Evolutionary conservation across 2,329 filamentous ascomycete species (phyloP).

Genomic region (Lachnellula subtilissima): DNA sequence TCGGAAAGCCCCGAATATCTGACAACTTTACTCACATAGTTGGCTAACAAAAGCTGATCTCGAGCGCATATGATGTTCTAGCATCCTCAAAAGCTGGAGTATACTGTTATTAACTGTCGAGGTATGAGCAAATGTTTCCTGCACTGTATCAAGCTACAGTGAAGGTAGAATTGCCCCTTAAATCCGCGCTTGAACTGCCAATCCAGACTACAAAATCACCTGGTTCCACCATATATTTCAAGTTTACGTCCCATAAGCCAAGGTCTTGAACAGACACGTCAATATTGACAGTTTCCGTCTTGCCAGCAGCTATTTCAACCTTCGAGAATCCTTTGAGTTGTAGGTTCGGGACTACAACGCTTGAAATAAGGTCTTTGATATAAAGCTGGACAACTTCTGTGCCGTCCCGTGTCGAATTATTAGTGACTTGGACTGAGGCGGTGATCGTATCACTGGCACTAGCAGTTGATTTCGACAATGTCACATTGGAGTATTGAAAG

Average conservation of each 20-base stretch:
- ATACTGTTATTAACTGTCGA: not conserved
- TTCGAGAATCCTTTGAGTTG: constrained; percentile 70
- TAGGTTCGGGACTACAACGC: constrained; percentile 61
- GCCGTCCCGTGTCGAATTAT: constrained; percentile 50
- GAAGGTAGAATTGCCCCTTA: constrained; percentile 52
- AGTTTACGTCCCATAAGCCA: constrained; percentile 66
- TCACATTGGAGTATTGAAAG: constrained; percentile 49
- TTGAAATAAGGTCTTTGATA: constrained; percentile 43
- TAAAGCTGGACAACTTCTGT: constrained; percentile 55
- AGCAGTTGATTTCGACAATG: constrained; percentile 35
- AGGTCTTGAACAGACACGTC: constrained; percentile 59
- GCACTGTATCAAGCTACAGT: constrained; percentile 36
- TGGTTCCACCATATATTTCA: constrained; percentile 70
- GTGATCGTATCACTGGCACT: constrained; percentile 44
- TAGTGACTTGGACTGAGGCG: constrained; percentile 52
- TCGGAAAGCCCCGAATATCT: no score
- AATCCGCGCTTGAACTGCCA: constrained; percentile 54
- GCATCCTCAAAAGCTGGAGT: no score
- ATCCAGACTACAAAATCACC: constrained; percentile 61
- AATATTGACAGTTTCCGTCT: constrained; percentile 51
- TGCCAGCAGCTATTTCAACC: constrained; percentile 50
- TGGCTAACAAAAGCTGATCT: no score
- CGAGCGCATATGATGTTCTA: no score
- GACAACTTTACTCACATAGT: no score
- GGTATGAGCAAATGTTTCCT: no score